Evolutionary conservation across 2,329 filamentous ascomycete species (phyloP).

Genomic region (Trichoderma sp.): DNA sequence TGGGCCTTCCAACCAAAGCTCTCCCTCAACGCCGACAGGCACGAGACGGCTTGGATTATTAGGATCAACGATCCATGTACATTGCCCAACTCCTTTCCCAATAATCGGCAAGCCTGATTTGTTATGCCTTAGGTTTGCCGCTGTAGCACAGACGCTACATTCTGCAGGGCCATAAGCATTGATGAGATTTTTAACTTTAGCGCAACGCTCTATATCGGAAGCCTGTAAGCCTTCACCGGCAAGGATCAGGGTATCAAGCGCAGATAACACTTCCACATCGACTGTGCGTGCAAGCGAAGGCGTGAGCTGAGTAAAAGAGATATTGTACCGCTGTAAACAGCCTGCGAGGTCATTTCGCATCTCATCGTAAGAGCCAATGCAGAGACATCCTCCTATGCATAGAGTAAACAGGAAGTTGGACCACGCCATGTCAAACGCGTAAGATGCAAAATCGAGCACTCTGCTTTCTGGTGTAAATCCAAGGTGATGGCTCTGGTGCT

Average conservation of each 20-base stretch:
- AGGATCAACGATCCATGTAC: not conserved
- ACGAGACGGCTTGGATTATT: not conserved
- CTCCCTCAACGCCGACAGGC: not conserved
- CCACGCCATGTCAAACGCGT: not conserved
- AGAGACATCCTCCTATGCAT: not conserved
- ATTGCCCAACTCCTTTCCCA: not conserved
- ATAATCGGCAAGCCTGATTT: not conserved
- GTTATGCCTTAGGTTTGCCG: not conserved
- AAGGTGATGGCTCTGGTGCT: not conserved
- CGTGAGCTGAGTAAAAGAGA: not conserved
- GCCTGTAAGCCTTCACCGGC: not conserved
- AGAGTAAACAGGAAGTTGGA: not conserved
- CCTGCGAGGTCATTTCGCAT: not conserved
- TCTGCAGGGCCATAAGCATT: not conserved
- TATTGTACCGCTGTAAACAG: not conserved
- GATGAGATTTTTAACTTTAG: not conserved
- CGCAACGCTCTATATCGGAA: not conserved
- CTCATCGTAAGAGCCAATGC: not conserved
- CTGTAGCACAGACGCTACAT: not conserved
- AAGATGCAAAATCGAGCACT: not conserved
- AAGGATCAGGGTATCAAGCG: not conserved
- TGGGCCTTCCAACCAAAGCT: not conserved
- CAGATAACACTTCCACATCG: not conserved
- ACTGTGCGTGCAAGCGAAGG: not conserved
- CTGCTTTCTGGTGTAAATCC: not conserved